These are phyloP conservation scores for Pisolithus marmoratus DNA, from an alignment of 768 basidiomycete species.

Conservation along the genomic window DNA sequence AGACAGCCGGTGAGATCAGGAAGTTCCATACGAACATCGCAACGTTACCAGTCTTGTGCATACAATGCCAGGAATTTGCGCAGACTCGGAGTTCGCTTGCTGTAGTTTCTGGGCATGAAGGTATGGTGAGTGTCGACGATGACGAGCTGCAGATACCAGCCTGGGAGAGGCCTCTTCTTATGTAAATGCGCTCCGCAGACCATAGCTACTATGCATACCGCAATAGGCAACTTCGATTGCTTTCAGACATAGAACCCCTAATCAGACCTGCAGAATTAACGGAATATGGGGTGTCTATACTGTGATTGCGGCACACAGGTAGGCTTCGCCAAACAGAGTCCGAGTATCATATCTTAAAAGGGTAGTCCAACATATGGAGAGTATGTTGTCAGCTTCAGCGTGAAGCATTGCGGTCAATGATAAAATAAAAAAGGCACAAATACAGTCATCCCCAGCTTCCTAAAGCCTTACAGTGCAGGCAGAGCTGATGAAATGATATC, in stretches of 20 bases:
- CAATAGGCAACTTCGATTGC: too few relatives aligned
- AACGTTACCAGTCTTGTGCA: conserved; percentile 66
- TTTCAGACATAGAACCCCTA: too few relatives aligned
- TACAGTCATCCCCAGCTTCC: conserved; percentile 34
- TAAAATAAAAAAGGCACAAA: conserved; percentile 33
- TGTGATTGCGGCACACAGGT: too few relatives aligned
- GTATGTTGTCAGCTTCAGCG: conserved; percentile 16
- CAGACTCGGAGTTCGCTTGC: conserved; percentile 11
- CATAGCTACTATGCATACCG: background rate
- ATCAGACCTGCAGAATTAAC: too few relatives aligned
- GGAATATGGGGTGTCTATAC: too few relatives aligned
- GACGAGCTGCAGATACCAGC: too few relatives aligned
- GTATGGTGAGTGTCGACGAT: background rate
- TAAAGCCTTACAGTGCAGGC: conserved; percentile 20
- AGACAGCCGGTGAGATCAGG: background rate
- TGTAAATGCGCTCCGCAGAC: background rate
- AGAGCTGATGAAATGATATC: conserved; percentile 18
- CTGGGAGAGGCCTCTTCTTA: too few relatives aligned
- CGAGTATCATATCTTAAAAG: background rate
- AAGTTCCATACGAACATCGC: background rate
- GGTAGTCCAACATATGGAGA: background rate
- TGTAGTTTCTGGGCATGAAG: background rate
- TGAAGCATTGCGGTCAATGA: conserved; percentile 15
- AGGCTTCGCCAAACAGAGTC: too few relatives aligned
- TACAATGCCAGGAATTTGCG: conserved; percentile 41